These are phyloP conservation scores for Pyrenula massariospora DNA, from an alignment of 495 filamentous ascomycete genomes.

Conservation along the genomic window DNA sequence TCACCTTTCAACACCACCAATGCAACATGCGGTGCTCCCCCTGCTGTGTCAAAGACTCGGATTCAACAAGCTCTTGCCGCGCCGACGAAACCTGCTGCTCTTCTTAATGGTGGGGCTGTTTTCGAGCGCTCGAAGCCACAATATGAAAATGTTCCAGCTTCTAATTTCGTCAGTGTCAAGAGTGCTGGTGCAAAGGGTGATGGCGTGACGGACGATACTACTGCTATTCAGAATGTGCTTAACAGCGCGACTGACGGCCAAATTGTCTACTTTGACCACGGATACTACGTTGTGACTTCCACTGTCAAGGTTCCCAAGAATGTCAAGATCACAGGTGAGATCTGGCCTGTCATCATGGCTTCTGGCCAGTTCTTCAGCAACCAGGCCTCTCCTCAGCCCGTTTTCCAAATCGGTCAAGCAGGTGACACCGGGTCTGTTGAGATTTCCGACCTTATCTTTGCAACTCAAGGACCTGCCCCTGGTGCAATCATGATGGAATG, in stretches of 20 bases:
- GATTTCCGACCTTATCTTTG: conserved; percentile 73
- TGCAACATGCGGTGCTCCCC: not conserved
- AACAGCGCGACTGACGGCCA: conserved; percentile 47
- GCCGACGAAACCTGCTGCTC: conserved; percentile 42
- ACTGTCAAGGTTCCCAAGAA: conserved; percentile 75
- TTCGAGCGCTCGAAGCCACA: conserved; percentile 64
- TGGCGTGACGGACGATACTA: conserved; percentile 47
- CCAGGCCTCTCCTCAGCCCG: conserved; percentile 53
- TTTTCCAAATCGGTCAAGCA: conserved; percentile 66
- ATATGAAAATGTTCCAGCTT: conserved; percentile 47
- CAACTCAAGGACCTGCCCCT: conserved; percentile 64
- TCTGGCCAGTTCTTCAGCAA: conserved; percentile 61
- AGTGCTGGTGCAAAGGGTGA: conserved; percentile 68
- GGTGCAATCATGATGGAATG: conserved; percentile 86
- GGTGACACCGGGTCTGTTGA: conserved; percentile 73
- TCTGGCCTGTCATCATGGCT: conserved; percentile 83
- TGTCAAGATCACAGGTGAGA: conserved; percentile 76
- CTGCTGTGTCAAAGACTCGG: conserved; percentile 21
- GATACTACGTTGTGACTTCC: conserved; percentile 72
- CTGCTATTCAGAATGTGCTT: conserved; percentile 58
- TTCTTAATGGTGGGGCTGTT: conserved; percentile 44
- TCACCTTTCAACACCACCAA: not conserved
- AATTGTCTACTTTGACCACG: conserved; percentile 86
- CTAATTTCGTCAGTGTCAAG: conserved; percentile 65
- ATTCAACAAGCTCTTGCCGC: conserved; percentile 26